These are phyloP conservation scores for Crithidia acanthocephali DNA, from an alignment of 208 protist genomes.

Conservation along the genomic window DNA sequence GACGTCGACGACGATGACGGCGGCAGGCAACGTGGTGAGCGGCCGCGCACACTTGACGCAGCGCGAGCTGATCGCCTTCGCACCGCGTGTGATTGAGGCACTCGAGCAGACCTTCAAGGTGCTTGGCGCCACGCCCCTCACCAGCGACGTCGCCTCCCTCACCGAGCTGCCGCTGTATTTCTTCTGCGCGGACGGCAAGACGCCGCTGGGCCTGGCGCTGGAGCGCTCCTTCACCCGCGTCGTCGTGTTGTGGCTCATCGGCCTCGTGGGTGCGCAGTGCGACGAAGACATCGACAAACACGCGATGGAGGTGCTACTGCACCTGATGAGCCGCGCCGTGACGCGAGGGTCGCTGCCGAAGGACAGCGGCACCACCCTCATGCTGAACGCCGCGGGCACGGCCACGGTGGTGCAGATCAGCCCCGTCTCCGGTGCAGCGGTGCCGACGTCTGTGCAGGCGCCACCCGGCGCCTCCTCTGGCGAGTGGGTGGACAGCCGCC, in stretches of 20 bases:
- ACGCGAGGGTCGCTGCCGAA: slow-evolving; percentile 41
- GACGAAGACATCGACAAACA: slow-evolving; percentile 72
- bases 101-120: slow-evolving; percentile 68
- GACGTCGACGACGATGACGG: not conserved
- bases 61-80: slow-evolving; percentile 43
- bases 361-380: slow-evolving; percentile 33
- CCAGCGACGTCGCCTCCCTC: slow-evolving; percentile 61
- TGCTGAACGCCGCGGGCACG: slow-evolving; percentile 16
- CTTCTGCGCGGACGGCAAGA: slow-evolving; percentile 29
- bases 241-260: slow-evolving; percentile 59
- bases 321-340: slow-evolving; percentile 47
- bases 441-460: slow-evolving; percentile 2
- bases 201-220: slow-evolving; percentile 24
- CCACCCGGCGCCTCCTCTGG: not conserved
- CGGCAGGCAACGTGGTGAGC: not conserved
- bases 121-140: slow-evolving; percentile 49
- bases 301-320: slow-evolving; percentile 65
- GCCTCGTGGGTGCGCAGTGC: slow-evolving; percentile 47
- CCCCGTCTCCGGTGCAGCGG: slow-evolving; percentile 11
- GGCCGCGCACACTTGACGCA: slow-evolving; percentile 32
- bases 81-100: slow-evolving; percentile 34
- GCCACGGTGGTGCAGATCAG: slow-evolving; percentile 28
- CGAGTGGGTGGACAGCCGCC: slow-evolving; percentile 14
- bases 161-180: slow-evolving; percentile 73
- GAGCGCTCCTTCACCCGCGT: slow-evolving; percentile 55